A percentile compares a stretch with the other conserved stretches of the same genome.
phyloP scores from a whole-genome alignment of 768 basidiomycete genomes.

The Lactifluus rugatus region DNA sequence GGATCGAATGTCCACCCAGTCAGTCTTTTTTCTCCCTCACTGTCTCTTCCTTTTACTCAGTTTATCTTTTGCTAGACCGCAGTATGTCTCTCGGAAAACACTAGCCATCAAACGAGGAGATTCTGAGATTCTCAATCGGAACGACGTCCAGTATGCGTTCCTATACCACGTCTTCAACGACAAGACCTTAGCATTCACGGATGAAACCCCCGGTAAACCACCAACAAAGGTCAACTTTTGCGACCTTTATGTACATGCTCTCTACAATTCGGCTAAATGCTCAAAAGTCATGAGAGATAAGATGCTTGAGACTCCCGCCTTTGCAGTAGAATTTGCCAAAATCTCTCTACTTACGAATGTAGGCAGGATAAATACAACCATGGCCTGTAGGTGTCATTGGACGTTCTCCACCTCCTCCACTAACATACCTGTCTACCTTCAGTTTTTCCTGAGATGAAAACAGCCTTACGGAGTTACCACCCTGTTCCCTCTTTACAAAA shows the following conservation, averaged over 20 bases:
- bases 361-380: conserved; percentile 85
- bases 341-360: conserved; percentile 81
- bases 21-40: conserved; percentile 12
- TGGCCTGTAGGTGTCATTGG: conserved; percentile 54
- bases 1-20: conserved; percentile 19
- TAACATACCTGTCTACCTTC: conserved; percentile 13
- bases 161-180: conserved; percentile 73
- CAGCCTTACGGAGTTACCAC: conserved; percentile 80
- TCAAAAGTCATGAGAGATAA: conserved; percentile 85
- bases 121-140: conserved; percentile 71
- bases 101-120: conserved; percentile 76
- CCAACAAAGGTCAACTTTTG: conserved; percentile 57
- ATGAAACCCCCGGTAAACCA: conserved; percentile 39
- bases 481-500: conserved; percentile 86
- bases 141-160: conserved; percentile 82
- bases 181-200: conserved; percentile 58
- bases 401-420: conserved; percentile 5
- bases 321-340: conserved; percentile 72
- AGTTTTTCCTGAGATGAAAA: conserved; percentile 95
- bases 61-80: conserved; percentile 40
- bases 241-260: conserved; percentile 74
- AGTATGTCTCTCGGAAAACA: conserved; percentile 41
- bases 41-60: conserved; percentile 36
- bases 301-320: conserved; percentile 72
- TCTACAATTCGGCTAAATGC: conserved; percentile 73